phyloP scores from a whole-genome alignment of 2,329 filamentous ascomycete genomes.

The Sporothrix phasma region DNA sequence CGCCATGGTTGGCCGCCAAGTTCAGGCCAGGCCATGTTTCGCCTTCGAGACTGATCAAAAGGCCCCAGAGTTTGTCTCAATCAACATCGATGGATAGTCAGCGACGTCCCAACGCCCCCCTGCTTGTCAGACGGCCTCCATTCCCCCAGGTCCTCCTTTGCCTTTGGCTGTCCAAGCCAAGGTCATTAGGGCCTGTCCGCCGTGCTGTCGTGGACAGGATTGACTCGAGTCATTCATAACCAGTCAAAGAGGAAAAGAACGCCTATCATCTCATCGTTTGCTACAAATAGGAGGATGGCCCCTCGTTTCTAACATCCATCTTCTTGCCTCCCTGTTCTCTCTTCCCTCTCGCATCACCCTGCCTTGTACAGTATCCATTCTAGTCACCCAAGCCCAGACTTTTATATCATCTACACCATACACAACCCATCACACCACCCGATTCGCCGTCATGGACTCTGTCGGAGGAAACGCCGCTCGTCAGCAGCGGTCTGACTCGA shows the following conservation, averaged over 20 bases:
- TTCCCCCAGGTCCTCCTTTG: not conserved
- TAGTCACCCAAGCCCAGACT: not conserved
- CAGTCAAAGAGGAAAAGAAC: not conserved
- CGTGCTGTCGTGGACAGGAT: not conserved
- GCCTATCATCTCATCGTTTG: not conserved
- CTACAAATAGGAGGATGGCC: not conserved
- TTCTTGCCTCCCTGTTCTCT: not conserved
- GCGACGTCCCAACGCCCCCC: not conserved
- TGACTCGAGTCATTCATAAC: too few species aligned
- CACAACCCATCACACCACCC: not conserved
- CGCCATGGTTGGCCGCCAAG: too few species aligned
- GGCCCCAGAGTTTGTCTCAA: not conserved
- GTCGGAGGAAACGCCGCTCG: conserved; percentile 9
- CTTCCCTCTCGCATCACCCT: not conserved
- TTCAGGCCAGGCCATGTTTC: too few species aligned
- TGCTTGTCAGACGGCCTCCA: not conserved
- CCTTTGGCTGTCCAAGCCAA: not conserved
- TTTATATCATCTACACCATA: not conserved
- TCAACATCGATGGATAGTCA: not conserved
- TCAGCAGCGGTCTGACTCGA: conserved; percentile 24
- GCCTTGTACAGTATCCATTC: not conserved
- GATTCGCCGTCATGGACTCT: conserved; percentile 16
- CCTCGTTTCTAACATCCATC: not conserved
- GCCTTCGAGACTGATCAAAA: not conserved
- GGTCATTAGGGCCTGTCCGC: too few species aligned